Evolutionary conservation across 2,329 filamentous ascomycete genomes (phyloP), one percentile per base, ranked within the genome.

Genomic region (Botryotinia calthae): DNA sequence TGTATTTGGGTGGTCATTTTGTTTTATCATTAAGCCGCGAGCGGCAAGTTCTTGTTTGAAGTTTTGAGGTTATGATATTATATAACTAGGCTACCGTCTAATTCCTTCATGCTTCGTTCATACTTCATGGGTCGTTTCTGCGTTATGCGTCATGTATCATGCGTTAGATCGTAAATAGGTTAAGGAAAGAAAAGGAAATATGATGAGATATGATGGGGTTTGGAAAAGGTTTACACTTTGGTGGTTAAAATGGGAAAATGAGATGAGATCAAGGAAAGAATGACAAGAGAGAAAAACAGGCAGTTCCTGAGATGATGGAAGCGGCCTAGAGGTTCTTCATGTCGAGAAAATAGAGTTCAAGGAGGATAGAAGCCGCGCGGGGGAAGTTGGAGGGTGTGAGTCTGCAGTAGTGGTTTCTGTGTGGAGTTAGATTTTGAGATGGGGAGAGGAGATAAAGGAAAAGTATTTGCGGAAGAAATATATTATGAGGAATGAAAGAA

Each of bases 341-440:
- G 46, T 80, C 78, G 62, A 80, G 74, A 67, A 80, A 80, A 73
- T 80, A 80, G 22, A 80, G 58, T 44, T 80, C 78, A 25, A 80
- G 74, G 6, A 80, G 64, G 28, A 80, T 77, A 31, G 76, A 77
- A 1, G 73, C 76, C 16, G 75, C 66, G 51, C 78, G 51, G 1
- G 79, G 78, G 0, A 78, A 66, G 7, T 72, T 56, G 8, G 77
- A 78, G 4, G 76, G 76, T 8, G 77, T 75, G 8, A 80, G 72
- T 69, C 73, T 79, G 73, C 77, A 79, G 54, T 75, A 80, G 59
- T 80, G 79, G 51, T 78, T 79, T 51, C 79, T 80, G 61, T 42
- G n/a, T 20, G n/a, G 18, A 58, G 59, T 72, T 51, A 34, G 34
- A 20, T 12, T n/a, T n/a, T 16, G 25, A 7, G 51, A 34, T 4